phyloP scores from a whole-genome alignment of 345 rosid genomes.

The Gossypioides kirkii region DNA sequence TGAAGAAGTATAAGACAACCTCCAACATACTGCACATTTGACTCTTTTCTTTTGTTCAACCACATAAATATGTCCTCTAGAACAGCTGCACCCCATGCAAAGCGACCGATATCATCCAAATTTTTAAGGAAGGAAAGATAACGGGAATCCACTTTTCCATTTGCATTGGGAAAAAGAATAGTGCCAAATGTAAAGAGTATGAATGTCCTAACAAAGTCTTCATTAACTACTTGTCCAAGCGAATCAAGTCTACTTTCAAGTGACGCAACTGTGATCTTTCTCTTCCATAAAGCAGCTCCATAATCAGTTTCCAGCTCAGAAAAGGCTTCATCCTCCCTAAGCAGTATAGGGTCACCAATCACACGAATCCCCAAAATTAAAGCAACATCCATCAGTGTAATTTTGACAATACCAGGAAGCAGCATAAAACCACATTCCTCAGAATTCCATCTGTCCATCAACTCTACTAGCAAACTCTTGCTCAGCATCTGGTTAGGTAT shows the following conservation, averaged over 20 bases:
- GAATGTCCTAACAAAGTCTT: constrained; percentile 38
- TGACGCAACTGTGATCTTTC: constrained; percentile 30
- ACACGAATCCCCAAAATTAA: constrained; percentile 33
- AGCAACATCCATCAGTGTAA: constrained; percentile 34
- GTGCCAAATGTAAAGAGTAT: constrained; percentile 32
- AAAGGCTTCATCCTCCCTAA: constrained; percentile 30
- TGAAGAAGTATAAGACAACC: constrained; percentile 47
- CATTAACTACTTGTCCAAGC: constrained; percentile 26
- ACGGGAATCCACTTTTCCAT: constrained; percentile 35
- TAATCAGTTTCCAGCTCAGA: constrained; percentile 32
- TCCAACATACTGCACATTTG: constrained; percentile 29
- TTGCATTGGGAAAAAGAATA: constrained; percentile 32
- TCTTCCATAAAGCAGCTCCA: constrained; percentile 34
- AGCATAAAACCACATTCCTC: constrained; percentile 25
- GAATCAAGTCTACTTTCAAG: constrained; percentile 35
- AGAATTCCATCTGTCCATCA: constrained; percentile 37
- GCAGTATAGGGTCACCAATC: constrained; percentile 25
- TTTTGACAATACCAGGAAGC: constrained; percentile 19
- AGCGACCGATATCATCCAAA: constrained; percentile 24
- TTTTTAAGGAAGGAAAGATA: constrained; percentile 27
- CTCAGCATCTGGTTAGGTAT: constrained; percentile 33
- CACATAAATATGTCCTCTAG: constrained; percentile 32
- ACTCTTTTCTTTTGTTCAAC: constrained; percentile 37
- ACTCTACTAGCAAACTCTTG: constrained; percentile 35
- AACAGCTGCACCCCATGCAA: constrained; percentile 46